Percentiles rank a stretch among this genome's conserved stretches.
Evolutionary conservation across 257 asterid species (phyloP).

Genomic region (Scutellaria galericulata): DNA sequence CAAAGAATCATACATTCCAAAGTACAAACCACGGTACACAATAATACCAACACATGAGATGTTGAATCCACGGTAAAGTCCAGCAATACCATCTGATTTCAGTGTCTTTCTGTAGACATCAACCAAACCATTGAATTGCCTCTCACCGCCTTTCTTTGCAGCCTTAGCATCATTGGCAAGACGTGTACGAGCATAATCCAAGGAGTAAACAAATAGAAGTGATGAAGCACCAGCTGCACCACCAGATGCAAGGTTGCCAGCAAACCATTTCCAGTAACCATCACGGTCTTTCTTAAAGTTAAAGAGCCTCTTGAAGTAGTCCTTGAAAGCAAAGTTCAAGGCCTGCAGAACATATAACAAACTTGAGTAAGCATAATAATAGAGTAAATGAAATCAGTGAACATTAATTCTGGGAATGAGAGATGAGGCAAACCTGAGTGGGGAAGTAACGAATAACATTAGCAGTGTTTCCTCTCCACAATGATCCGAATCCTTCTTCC

Average conservation of each 20-base stretch:
- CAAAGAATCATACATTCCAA: conserved; percentile 85
- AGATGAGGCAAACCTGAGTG: conserved; percentile 66
- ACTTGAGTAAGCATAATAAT: conserved; percentile 30
- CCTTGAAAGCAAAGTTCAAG: conserved; percentile 91
- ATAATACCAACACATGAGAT: conserved; percentile 91
- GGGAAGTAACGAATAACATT: conserved; percentile 95
- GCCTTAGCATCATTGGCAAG: conserved; percentile 94
- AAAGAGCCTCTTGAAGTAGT: conserved; percentile 85
- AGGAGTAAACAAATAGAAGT: conserved; percentile 77
- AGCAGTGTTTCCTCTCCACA: conserved; percentile 97
- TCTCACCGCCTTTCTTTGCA: conserved; percentile 90
- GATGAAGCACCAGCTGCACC: conserved; percentile 99
- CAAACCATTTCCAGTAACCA: conserved; percentile 98
- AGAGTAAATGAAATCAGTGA: neutral
- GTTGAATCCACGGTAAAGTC: conserved; percentile 92
- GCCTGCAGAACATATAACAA: conserved; percentile 51
- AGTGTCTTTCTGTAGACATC: conserved; percentile 84
- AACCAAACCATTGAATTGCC: conserved; percentile 82
- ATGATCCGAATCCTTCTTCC: conserved; percentile 69
- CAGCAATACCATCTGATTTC: conserved; percentile 79
- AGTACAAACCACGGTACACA: conserved; percentile 87
- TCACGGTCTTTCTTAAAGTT: conserved; percentile 90
- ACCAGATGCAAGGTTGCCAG: conserved; percentile 90
- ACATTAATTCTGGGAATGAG: neutral
- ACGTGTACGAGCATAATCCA: conserved; percentile 96